Evolutionary conservation across 2,329 filamentous ascomycete species (phyloP).

Genomic region (Gremmenia infestans): DNA sequence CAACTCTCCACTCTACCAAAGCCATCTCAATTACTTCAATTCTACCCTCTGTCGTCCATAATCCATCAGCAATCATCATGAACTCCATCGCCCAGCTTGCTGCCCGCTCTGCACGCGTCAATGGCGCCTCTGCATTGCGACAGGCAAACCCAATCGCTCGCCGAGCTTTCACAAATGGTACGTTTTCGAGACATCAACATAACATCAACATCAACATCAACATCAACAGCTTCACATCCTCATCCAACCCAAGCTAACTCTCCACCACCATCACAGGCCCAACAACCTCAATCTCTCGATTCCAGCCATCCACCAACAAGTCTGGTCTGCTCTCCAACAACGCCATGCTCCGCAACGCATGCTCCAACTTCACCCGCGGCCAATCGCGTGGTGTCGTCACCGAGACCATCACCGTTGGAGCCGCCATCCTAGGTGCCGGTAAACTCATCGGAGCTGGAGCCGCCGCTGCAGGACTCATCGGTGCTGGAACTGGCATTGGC

Average conservation of each 20-base stretch:
- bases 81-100: constrained; percentile 23
- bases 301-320: constrained; percentile 18
- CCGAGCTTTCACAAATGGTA: constrained; percentile 26
- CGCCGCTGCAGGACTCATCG: constrained; percentile 27
- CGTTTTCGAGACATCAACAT: not conserved
- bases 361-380: constrained; percentile 19
- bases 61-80: constrained; percentile 25
- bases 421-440: constrained; percentile 23
- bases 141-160: constrained; percentile 23
- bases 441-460: constrained; percentile 26
- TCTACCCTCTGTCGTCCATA: not conserved
- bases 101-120: constrained; percentile 23
- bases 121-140: constrained; percentile 19
- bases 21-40: too few species aligned
- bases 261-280: constrained; percentile 11
- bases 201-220: too few species aligned
- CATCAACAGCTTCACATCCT: constrained; percentile 8
- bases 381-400: constrained; percentile 24
- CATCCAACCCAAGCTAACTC: constrained; percentile 11
- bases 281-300: constrained; percentile 23
- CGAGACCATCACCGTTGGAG: constrained; percentile 24
- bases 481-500: constrained; percentile 40
- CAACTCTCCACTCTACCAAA: too few species aligned
- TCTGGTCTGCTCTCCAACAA: constrained; percentile 23
- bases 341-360: constrained; percentile 21